Base-by-base conservation (phyloP, 116 monocot species). In the Phalaenopsis hybrid region DNA sequence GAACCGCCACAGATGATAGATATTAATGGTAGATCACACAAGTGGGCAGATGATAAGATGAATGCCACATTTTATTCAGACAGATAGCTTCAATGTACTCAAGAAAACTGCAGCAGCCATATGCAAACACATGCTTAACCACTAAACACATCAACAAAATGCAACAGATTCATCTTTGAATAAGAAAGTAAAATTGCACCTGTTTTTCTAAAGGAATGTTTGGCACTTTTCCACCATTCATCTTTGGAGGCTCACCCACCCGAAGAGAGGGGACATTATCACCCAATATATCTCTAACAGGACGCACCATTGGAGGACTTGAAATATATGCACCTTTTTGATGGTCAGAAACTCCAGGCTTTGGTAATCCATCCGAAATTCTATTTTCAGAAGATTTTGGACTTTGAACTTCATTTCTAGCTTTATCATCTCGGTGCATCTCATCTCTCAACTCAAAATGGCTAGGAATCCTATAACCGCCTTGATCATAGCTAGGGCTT, bases 271-370 rank as follows among this genome's bases (percentile, higher is more conserved):
- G 98, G 49, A 63, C 79, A 83, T 89, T 86, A 78, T 89, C 88
- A 43, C 95, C 95, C 79, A 95, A 83, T 73, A 94, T 92, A 81
- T 94, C 97, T 79, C 88, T 91, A 37, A 94, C 89, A 34, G 94
- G 93, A 28, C 95, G 97, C 70, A 94, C 82, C 72, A 92, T 82
- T 11, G 94, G 94, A 74, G 90, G 88, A 78, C 86, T 97, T 1
- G 91, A 78, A 4, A 65, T 59, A 63, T 69, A 63, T 18, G 83
- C 44, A 78, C 79, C 76, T 50, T 87, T 88, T 61, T 86, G 88
- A 55, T 78, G 80, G 31, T 80, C 81, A 48, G 90, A 82, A 45
- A 77, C 83, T 51, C 86, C 84, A 49, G 88, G 67, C 63, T 86
- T 90, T 28, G 81, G 57, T 51, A 74, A 31, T 76, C 25, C 78